Conservation (phyloP, 176 grass and related monocot species). For the Elymus sibiricus region DNA sequence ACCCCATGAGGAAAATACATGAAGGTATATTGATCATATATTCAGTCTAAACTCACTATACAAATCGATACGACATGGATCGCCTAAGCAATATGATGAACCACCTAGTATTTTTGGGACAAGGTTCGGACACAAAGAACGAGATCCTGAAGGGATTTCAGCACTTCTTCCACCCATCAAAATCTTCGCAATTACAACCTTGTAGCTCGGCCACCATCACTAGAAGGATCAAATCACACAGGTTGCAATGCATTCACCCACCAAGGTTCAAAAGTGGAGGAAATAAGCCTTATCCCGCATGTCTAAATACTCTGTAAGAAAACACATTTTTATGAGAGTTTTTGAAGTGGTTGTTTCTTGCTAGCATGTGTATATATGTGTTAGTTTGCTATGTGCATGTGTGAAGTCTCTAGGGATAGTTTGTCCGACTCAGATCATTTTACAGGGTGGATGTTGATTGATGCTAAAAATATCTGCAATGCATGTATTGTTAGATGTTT, state of each 20-base stretch:
- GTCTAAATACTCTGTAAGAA: too few relatives aligned
- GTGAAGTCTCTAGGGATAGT: not conserved
- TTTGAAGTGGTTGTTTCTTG: not conserved
- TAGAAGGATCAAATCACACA: not conserved
- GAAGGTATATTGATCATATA: too few relatives aligned
- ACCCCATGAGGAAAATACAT: too few relatives aligned
- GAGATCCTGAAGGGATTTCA: constrained; percentile 57
- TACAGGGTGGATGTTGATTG: not conserved
- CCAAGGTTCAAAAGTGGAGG: not conserved
- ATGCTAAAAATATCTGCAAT: not conserved
- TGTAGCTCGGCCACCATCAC: not conserved
- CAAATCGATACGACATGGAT: too few relatives aligned
- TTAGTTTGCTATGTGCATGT: not conserved
- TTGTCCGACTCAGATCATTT: not conserved
- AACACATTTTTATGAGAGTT: not conserved
- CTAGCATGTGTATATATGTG: not conserved
- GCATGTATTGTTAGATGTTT: not conserved
- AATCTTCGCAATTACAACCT: constrained; percentile 61
- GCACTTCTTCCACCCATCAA: constrained; percentile 66
- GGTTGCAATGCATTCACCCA: not conserved
- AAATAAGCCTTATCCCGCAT: not conserved
- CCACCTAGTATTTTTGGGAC: constrained; percentile 37
- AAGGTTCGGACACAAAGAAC: not conserved
- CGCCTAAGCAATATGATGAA: too few relatives aligned
- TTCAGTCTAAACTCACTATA: too few relatives aligned